Evolutionary conservation across 2,329 filamentous ascomycete genomes (phyloP).

Genomic region (Aspergillus fischeri): DNA sequence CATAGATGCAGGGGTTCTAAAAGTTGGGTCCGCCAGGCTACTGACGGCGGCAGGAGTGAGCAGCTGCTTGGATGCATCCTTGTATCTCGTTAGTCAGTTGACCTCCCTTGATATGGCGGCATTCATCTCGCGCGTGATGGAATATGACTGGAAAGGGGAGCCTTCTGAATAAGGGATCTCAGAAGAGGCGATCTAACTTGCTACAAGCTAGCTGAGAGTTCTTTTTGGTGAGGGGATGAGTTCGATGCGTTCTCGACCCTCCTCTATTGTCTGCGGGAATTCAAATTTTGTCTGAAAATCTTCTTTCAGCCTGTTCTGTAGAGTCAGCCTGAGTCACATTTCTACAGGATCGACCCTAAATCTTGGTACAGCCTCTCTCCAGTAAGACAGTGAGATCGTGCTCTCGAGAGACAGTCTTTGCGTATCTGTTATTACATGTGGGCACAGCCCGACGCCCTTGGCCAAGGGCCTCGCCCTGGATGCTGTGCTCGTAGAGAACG

Average conservation of each 20-base stretch:
- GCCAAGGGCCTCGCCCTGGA: background rate
- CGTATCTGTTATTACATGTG: background rate
- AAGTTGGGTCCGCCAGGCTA: conserved; percentile 57
- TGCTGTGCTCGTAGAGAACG: background rate
- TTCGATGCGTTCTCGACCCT: background rate
- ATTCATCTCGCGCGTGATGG: conserved; percentile 70
- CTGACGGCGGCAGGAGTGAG: conserved; percentile 76
- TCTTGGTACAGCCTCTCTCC: background rate
- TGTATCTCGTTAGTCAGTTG: conserved; percentile 81
- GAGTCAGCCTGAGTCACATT: background rate
- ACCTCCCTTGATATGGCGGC: conserved; percentile 72
- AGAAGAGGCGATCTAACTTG: background rate
- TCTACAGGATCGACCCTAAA: background rate
- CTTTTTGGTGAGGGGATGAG: background rate
- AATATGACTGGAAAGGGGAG: conserved; percentile 67
- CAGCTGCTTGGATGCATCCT: conserved; percentile 74
- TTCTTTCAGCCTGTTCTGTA: background rate
- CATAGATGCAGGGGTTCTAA: conserved; percentile 14
- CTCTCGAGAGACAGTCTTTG: background rate
- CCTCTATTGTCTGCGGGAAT: background rate
- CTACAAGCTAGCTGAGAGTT: background rate
- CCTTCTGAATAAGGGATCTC: background rate
- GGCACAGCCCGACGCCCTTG: background rate
- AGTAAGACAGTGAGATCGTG: background rate
- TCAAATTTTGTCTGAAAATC: background rate